Percentiles rank a stretch among this genome's conserved stretches.
These are phyloP conservation scores for Hirsutella rhossiliensis DNA, from an alignment of 2,329 filamentous ascomycete species.

Conservation along the genomic window DNA sequence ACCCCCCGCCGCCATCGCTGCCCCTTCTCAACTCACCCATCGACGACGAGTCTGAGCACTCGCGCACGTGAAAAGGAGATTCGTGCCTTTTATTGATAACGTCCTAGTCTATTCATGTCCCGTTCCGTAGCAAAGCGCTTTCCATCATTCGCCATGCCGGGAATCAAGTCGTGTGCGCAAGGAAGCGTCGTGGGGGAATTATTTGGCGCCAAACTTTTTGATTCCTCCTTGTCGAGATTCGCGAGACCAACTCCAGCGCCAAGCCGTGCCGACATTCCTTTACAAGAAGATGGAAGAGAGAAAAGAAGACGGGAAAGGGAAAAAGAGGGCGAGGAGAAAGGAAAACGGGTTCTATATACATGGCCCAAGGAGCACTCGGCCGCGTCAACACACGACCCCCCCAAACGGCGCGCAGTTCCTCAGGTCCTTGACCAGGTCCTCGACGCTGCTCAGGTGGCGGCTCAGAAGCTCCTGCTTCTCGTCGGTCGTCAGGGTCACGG, in stretches of 20 bases:
- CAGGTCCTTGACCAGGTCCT: slow-evolving; percentile 75
- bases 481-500: slow-evolving; percentile 51
- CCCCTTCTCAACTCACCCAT: background rate
- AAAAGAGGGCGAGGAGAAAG: background rate
- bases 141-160: background rate
- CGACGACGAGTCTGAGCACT: background rate
- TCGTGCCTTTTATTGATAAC: slow-evolving; percentile 13
- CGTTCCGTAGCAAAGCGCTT: background rate
- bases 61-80: slow-evolving; percentile 3
- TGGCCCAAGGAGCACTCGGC: background rate
- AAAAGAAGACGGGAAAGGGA: background rate
- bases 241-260: background rate
- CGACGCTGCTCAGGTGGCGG: slow-evolving; percentile 68
- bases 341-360: background rate
- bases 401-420: slow-evolving; percentile 68
- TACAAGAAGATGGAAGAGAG: background rate
- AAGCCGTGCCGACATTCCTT: background rate
- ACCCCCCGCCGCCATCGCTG: background rate
- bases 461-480: slow-evolving; percentile 75
- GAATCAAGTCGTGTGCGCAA: background rate
- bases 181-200: background rate
- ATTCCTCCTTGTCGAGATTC: background rate
- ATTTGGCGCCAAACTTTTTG: background rate
- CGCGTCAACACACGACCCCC: slow-evolving; percentile 35
- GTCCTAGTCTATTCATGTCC: slow-evolving; percentile 10